Evolutionary conservation across 2,329 filamentous ascomycete species (phyloP).

Genomic region (Fusarium tricinctum): DNA sequence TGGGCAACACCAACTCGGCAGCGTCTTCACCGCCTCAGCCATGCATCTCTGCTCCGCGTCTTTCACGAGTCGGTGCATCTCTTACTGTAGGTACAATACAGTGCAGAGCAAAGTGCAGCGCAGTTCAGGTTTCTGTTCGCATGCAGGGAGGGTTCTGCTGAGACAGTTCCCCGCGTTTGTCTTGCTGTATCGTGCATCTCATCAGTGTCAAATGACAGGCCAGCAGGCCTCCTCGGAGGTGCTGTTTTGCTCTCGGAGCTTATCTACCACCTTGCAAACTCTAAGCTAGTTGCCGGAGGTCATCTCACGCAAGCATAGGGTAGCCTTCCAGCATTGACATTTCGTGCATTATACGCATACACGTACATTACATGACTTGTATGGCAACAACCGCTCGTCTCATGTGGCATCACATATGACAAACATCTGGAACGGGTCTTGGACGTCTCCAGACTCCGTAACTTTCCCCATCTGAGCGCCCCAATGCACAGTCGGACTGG

Average conservation of each 20-base stretch:
- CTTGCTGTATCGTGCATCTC: constrained; percentile 26
- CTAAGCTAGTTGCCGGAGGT: neutral
- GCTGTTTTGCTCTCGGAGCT: constrained; percentile 11
- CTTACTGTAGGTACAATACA: constrained; percentile 29
- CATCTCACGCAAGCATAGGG: constrained; percentile 27
- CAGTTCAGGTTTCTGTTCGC: neutral
- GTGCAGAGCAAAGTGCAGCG: constrained; percentile 4
- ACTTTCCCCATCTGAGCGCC: constrained; percentile 25
- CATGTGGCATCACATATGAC: constrained; percentile 29
- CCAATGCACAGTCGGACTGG: constrained; percentile 14
- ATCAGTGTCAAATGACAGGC: constrained; percentile 23
- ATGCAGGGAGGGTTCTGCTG: constrained; percentile 15
- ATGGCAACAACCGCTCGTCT: constrained; percentile 16
- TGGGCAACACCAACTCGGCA: constrained; percentile 9
- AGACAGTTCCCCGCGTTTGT: constrained; percentile 32
- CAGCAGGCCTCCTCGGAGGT: constrained; percentile 9
- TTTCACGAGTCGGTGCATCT: constrained; percentile 20
- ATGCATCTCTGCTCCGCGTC: constrained; percentile 30
- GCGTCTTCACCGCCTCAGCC: constrained; percentile 39
- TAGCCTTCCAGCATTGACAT: constrained; percentile 12
- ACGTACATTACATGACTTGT: neutral
- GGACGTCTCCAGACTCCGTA: constrained; percentile 3
- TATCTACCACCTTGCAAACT: constrained; percentile 19
- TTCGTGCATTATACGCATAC: constrained; percentile 1
- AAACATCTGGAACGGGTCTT: constrained; percentile 12